A percentile compares a stretch with the other conserved stretches of the same genome.
Conservation (phyloP, 345 rosid species). For the Eutrema japonicum region DNA sequence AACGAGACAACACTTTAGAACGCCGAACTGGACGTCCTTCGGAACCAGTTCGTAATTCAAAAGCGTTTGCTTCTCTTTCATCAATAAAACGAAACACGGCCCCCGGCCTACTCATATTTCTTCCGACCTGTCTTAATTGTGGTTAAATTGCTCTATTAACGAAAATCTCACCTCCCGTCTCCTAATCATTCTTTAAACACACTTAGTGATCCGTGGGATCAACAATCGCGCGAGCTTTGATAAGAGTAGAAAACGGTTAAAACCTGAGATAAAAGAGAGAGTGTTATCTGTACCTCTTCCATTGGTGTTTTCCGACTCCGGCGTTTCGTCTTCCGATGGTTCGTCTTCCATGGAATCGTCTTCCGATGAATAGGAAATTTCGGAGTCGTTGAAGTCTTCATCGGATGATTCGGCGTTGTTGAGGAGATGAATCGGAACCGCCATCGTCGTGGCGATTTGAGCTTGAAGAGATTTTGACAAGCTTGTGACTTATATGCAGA, state of each 20-base stretch:
- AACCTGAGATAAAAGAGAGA: not conserved
- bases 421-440: constrained; percentile 21
- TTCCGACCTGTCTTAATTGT: too few relatives aligned
- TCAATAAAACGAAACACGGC: too few relatives aligned
- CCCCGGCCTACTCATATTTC: too few relatives aligned
- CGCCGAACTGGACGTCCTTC: too few relatives aligned
- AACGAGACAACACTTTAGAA: too few relatives aligned
- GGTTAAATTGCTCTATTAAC: too few relatives aligned
- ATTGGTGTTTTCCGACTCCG: constrained; percentile 4
- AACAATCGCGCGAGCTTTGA: not conserved
- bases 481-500: too few relatives aligned
- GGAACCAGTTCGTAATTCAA: too few relatives aligned
- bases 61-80: too few relatives aligned
- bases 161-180: too few relatives aligned
- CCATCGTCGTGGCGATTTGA: constrained; percentile 18
- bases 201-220: too few relatives aligned
- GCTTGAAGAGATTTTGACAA: not conserved
- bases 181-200: too few relatives aligned
- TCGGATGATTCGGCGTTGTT: constrained; percentile 26
- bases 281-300: constrained; percentile 8
- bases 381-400: constrained; percentile 22
- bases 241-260: not conserved
- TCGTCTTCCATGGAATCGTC: constrained; percentile 35
- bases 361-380: constrained; percentile 7
- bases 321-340: constrained; percentile 17